A percentile compares a stretch with the other conserved stretches of the same genome.
phyloP scores from a whole-genome alignment of 805 yeast species.

The Yamadazyma phyllophila region DNA sequence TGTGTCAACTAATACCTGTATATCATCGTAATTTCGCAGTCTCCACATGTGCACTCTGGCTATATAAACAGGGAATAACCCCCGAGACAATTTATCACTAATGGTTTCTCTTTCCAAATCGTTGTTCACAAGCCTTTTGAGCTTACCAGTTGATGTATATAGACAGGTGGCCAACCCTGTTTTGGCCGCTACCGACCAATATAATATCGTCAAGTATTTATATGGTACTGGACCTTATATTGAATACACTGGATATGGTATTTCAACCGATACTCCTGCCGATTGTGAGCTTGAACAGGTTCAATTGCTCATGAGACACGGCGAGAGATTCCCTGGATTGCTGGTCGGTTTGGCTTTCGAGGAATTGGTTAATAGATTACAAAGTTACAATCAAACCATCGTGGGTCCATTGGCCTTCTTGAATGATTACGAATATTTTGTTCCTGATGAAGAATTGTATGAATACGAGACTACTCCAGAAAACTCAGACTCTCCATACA shows the following conservation, averaged over 20 bases:
- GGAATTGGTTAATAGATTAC: slow-evolving; percentile 24
- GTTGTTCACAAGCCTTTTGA: slow-evolving; percentile 12
- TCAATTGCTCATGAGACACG: slow-evolving; percentile 72
- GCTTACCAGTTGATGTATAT: slow-evolving; percentile 12
- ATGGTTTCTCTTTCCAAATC: slow-evolving; percentile 24
- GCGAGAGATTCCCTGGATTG: slow-evolving; percentile 60
- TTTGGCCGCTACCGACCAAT: slow-evolving; percentile 42
- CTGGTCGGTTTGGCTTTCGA: slow-evolving; percentile 27
- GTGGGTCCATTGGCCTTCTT: slow-evolving; percentile 54
- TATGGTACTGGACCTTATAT: slow-evolving; percentile 61
- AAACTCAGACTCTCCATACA: slow-evolving; percentile 42
- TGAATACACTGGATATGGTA: slow-evolving; percentile 51
- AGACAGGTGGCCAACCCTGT: slow-evolving; percentile 25
- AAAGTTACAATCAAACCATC: slow-evolving; percentile 21
- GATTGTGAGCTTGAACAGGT: slow-evolving; percentile 62
- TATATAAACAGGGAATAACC: background rate
- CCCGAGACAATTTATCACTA: background rate
- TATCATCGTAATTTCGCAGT: slow-evolving; percentile 1
- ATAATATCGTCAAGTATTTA: slow-evolving; percentile 47
- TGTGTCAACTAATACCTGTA: background rate
- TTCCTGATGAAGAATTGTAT: slow-evolving; percentile 29
- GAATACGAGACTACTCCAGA: slow-evolving; percentile 53
- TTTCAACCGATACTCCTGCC: slow-evolving; percentile 47
- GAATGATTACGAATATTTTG: slow-evolving; percentile 53
- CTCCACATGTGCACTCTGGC: slow-evolving; percentile 2